These are phyloP conservation scores for Quercus phellos DNA, from an alignment of 331 rosid genomes.

Conservation along the genomic window DNA sequence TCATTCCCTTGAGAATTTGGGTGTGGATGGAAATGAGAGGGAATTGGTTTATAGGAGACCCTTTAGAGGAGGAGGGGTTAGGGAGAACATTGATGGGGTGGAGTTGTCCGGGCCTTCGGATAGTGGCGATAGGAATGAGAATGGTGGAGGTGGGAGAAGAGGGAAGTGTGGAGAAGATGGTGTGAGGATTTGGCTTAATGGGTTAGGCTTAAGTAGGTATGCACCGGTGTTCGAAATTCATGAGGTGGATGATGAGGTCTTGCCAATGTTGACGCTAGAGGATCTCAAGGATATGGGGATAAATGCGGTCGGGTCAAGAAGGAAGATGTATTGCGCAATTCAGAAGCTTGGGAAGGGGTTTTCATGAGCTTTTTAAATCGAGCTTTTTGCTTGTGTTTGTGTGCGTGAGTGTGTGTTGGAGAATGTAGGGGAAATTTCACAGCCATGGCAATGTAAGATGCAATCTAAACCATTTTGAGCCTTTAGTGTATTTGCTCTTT, in stretches of 20 bases:
- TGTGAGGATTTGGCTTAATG: slow-evolving; percentile 85
- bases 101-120: slow-evolving; percentile 70
- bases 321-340: slow-evolving; percentile 81
- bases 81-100: slow-evolving; percentile 59
- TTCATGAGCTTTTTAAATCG: slow-evolving; percentile 33
- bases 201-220: slow-evolving; percentile 76
- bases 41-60: slow-evolving; percentile 49
- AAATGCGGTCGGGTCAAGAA: slow-evolving; percentile 81
- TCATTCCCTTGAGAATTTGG: slow-evolving; percentile 68
- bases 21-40: slow-evolving; percentile 54
- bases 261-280: slow-evolving; percentile 84
- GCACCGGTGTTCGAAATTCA: slow-evolving; percentile 85
- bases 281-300: slow-evolving; percentile 97
- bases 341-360: slow-evolving; percentile 93
- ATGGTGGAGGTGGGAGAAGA: slow-evolving; percentile 44
- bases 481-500: slow-evolving; percentile 18
- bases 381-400: neutral
- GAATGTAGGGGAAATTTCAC: slow-evolving; percentile 14
- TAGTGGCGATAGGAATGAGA: slow-evolving; percentile 46
- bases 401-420: slow-evolving; percentile 13
- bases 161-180: slow-evolving; percentile 68
- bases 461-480: slow-evolving; percentile 24
- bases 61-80: slow-evolving; percentile 53
- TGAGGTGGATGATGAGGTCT: slow-evolving; percentile 84
- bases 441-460: slow-evolving; percentile 45